phyloP scores from a whole-genome alignment of 2,329 filamentous ascomycete species.

The Emergomyces orientalis region DNA sequence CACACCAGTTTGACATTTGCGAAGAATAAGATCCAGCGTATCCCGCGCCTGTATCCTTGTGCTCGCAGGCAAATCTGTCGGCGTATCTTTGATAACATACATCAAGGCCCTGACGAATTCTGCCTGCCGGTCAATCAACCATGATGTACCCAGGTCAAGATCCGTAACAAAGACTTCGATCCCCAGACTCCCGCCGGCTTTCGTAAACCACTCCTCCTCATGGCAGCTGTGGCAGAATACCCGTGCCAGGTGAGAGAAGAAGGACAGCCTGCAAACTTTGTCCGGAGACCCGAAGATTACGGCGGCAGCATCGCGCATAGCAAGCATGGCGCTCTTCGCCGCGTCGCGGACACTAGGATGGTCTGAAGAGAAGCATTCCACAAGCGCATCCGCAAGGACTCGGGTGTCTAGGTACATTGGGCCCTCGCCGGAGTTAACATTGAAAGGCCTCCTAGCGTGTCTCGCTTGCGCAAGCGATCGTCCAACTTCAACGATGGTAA shows the following conservation, averaged over 20 bases:
- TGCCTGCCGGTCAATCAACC: conserved; percentile 72
- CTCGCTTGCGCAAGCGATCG: conserved; percentile 72
- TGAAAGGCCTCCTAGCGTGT: conserved; percentile 67
- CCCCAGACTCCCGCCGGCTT: conserved; percentile 82
- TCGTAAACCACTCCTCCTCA: conserved; percentile 97
- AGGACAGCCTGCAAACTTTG: conserved; percentile 64
- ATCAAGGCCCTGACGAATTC: conserved; percentile 87
- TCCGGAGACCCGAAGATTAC: conserved; percentile 69
- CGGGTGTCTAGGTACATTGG: conserved; percentile 78
- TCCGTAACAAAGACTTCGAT: conserved; percentile 82
- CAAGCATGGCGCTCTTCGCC: conserved; percentile 67
- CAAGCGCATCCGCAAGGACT: conserved; percentile 77
- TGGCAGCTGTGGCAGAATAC: conserved; percentile 92
- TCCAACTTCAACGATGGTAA: conserved; percentile 82
- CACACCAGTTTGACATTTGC: conserved; percentile 66
- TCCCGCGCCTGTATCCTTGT: conserved; percentile 74
- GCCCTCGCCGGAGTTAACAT: conserved; percentile 78
- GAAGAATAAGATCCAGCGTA: conserved; percentile 70
- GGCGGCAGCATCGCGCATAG: conserved; percentile 65
- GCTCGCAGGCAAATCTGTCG: conserved; percentile 81
- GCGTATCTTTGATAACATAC: conserved; percentile 98
- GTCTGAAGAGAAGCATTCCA: conserved; percentile 84
- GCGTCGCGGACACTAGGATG: conserved; percentile 69
- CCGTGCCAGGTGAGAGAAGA: conserved; percentile 74
- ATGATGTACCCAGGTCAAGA: conserved; percentile 71